A percentile compares a stretch with the other conserved stretches of the same genome.
Conservation (phyloP, 2,329 filamentous ascomycete species). For the Thelonectria olida region DNA sequence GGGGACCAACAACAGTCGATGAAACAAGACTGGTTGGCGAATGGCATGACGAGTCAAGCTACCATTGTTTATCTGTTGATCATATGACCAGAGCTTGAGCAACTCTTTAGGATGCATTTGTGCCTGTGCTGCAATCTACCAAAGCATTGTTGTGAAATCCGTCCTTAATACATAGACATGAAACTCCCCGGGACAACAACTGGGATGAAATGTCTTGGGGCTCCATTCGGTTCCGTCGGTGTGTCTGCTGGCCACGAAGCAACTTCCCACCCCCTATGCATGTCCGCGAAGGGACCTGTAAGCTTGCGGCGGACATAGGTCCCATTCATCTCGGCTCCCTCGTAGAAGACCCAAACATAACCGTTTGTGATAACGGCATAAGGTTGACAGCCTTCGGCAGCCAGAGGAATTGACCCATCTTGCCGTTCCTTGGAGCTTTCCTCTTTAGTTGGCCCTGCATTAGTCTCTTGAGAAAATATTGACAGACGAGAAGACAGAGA, state of each 20-base stretch:
- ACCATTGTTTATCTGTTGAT: too few relatives aligned
- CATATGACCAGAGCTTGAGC: too few relatives aligned
- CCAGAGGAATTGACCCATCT: neutral
- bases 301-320: conserved; percentile 2
- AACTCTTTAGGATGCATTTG: too few relatives aligned
- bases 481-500: neutral
- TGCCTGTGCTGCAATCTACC: too few relatives aligned
- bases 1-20: too few relatives aligned
- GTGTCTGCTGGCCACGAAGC: neutral
- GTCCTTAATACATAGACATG: conserved; percentile 10
- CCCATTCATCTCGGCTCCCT: conserved; percentile 1
- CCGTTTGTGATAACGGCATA: neutral
- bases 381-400: conserved; percentile 5
- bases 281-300: neutral
- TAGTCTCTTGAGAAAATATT: neutral
- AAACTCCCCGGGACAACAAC: conserved; percentile 3
- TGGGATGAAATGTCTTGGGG: conserved; percentile 9
- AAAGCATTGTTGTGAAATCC: too few relatives aligned
- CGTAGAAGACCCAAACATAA: conserved; percentile 9
- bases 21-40: too few relatives aligned
- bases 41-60: too few relatives aligned
- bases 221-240: neutral
- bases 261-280: neutral
- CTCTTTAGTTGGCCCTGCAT: neutral
- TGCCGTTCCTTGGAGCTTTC: neutral